phyloP scores from a whole-genome alignment of 2,329 filamentous ascomycete genomes.

The Fusarium sp. region DNA sequence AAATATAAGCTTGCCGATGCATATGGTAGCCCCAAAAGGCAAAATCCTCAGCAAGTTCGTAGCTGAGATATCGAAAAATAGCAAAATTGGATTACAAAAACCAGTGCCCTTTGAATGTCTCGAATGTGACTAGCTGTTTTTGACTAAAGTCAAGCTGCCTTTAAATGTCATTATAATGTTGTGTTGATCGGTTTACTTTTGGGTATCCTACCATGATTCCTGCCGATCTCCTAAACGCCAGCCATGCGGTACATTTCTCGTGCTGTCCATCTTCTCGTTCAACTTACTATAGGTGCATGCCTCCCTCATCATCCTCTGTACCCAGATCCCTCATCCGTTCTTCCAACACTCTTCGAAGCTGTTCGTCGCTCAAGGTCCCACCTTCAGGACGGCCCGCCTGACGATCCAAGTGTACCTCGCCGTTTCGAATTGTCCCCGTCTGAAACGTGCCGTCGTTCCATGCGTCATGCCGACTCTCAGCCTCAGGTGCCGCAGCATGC shows the following conservation, averaged over 20 bases:
- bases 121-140: conserved; percentile 5
- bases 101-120: background rate
- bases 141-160: conserved; percentile 1
- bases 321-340: conserved; percentile 66
- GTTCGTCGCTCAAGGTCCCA: conserved; percentile 70
- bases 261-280: background rate
- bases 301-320: conserved; percentile 65
- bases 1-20: conserved; percentile 34
- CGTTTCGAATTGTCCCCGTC: conserved; percentile 69
- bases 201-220: conserved; percentile 44
- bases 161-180: conserved; percentile 2
- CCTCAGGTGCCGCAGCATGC: conserved; percentile 1
- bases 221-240: conserved; percentile 48
- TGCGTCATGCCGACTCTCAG: conserved; percentile 56
- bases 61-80: conserved; percentile 44
- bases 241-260: conserved; percentile 30
- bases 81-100: conserved; percentile 41
- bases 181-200: conserved; percentile 17
- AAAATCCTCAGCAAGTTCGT: conserved; percentile 28
- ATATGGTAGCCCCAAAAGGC: conserved; percentile 25
- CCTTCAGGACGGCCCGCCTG: conserved; percentile 52
- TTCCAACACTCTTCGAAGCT: conserved; percentile 70
- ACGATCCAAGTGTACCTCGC: conserved; percentile 63
- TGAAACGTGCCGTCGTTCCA: conserved; percentile 77
- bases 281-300: conserved; percentile 70